Evolutionary conservation across 2,329 filamentous ascomycete genomes (phyloP).

Genomic region (Nectriaceae sp.): DNA sequence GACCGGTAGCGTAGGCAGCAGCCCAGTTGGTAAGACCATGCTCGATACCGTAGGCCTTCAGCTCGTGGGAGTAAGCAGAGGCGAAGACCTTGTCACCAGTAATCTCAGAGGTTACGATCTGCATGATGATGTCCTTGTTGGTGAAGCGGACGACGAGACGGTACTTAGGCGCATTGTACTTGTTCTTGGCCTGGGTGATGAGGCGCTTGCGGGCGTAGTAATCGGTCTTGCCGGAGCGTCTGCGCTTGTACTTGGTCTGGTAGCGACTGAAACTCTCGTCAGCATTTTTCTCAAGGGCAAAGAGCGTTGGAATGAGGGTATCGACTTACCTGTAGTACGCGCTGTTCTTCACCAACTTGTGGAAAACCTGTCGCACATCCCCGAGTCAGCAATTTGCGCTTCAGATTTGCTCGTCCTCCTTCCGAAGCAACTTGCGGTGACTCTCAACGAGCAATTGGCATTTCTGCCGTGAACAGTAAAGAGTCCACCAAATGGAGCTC

Average conservation of each 20-base stretch:
- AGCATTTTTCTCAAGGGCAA: constrained; percentile 16
- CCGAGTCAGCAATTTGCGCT: constrained; percentile 99
- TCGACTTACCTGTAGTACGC: constrained; percentile 92
- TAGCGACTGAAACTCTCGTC: constrained; percentile 69
- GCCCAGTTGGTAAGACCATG: constrained; percentile 99
- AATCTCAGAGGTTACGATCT: constrained; percentile 97
- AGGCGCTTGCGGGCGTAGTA: constrained; percentile 99
- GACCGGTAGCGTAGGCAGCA: constrained; percentile 93
- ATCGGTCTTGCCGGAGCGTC: constrained; percentile 96
- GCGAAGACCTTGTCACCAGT: constrained; percentile 95
- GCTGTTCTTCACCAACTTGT: constrained; percentile 96
- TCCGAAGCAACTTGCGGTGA: constrained; percentile 99
- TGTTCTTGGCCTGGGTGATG: constrained; percentile 99
- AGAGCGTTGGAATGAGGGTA: neutral
- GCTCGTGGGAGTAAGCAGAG: constrained; percentile 94
- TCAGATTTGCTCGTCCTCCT: constrained; percentile 67
- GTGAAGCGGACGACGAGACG: constrained; percentile 98
- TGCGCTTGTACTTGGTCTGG: constrained; percentile 99
- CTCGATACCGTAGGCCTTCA: constrained; percentile 94
- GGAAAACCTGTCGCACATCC: constrained; percentile 72
- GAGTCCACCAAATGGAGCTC: constrained; percentile 15
- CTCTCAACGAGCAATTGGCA: constrained; percentile 57
- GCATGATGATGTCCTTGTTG: constrained; percentile 98
- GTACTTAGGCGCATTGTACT: constrained; percentile 99
- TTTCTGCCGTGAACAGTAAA: constrained; percentile 42